Base-by-base conservation (phyloP, 768 basidiomycete species). In the Tephrocybe sp. region DNA sequence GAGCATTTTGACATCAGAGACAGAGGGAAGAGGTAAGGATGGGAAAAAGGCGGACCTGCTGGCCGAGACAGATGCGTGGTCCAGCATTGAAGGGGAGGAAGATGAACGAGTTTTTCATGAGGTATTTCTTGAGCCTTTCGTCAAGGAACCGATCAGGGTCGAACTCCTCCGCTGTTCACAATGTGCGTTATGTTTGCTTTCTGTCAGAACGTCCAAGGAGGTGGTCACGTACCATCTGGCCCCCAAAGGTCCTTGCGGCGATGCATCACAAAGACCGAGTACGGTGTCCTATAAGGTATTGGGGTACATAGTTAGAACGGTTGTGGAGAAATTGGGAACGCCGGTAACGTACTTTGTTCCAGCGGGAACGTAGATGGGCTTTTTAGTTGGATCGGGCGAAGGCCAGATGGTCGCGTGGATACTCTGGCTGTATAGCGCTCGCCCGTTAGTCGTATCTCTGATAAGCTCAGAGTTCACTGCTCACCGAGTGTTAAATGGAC, bases 81-180 rank as follows among this genome's bases (percentile, higher is more conserved):
- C 77, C 77, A 2, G 76, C 81, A 50, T 83, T 83, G 70, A 84
- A 84, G 14, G 83, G 83, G 3, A 87, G 72, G 69, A 89, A 90
- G 51, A 86, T 84, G 68, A 84, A 86, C 0, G 84, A 77, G 56
- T 86, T 85, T 32, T 78, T 75, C 24, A 78, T 69, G 24, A 88
- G 72, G 50, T 86, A 84, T 58, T 79, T 81, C 55, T 81, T 74
- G 28, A 86, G 64, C 9, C 86, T 73, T 9, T 81, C 72, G 60
- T 87, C 86, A 38, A 88, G 69, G 72, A 85, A 88, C 3, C 86
- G 78, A 53, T 86, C 84, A 0, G 86, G 86, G 59, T 89, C 86
- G 49, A 87, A 88, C 60, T 81, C 75, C 41, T 80, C 72, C 3
- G 85, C 85, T 85, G 53, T 39, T 30, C 11, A 30, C 28, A 30